Conservation (phyloP, 2,329 filamentous ascomycete genomes). For the Pseudogymnoascus sp. region DNA sequence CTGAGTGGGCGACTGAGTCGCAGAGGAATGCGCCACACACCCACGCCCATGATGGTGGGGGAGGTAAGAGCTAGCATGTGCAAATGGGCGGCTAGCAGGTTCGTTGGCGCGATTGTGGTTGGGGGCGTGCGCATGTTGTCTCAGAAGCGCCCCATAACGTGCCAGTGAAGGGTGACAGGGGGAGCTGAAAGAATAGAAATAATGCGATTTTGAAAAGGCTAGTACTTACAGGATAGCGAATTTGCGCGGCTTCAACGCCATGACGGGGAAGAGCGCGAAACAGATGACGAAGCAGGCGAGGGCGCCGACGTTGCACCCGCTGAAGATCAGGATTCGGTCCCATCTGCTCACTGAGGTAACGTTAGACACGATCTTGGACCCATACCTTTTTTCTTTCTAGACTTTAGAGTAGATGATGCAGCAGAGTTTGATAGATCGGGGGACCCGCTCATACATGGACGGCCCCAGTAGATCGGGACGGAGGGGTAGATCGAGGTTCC, state of each 20-base stretch:
- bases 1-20: neutral
- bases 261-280: constrained; percentile 81
- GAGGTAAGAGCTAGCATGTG: neutral
- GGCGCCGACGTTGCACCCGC: constrained; percentile 82
- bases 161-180: neutral
- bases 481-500: constrained; percentile 26
- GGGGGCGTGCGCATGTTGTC: neutral
- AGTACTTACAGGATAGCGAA: constrained; percentile 91
- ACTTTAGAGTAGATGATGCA: neutral
- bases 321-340: constrained; percentile 92
- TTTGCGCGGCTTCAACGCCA: constrained; percentile 78
- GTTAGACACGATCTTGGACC: constrained; percentile 7
- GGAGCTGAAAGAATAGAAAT: neutral
- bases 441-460: constrained; percentile 19
- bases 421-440: neutral
- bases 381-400: neutral
- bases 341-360: constrained; percentile 74
- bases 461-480: constrained; percentile 25
- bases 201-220: constrained; percentile 13
- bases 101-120: neutral
- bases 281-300: constrained; percentile 88
- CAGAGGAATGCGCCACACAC: neutral
- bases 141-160: neutral
- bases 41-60: neutral
- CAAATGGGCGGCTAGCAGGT: neutral